Percentiles rank a stretch among this genome's conserved stretches.
These are phyloP conservation scores for Pholiota molesta DNA, from an alignment of 768 basidiomycete genomes.

Conservation along the genomic window DNA sequence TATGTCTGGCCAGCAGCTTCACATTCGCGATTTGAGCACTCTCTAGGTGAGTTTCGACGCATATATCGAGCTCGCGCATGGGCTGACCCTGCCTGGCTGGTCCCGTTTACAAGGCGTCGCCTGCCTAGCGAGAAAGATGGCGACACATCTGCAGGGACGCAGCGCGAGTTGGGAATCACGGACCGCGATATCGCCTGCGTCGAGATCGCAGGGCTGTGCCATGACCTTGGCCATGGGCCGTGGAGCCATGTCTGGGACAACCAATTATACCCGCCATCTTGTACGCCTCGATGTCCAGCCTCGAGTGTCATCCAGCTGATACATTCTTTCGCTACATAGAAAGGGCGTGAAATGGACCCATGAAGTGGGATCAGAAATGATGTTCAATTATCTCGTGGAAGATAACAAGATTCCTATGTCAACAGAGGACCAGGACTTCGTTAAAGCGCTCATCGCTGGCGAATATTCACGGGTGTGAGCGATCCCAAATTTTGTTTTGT, in stretches of 20 bases:
- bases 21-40: conserved; percentile 86
- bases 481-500: too few relatives aligned
- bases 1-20: conserved; percentile 79
- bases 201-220: conserved; percentile 79
- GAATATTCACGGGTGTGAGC: conserved; percentile 51
- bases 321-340: conserved; percentile 3
- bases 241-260: conserved; percentile 88
- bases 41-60: conserved; percentile 54
- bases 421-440: conserved; percentile 52
- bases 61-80: background rate
- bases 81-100: background rate
- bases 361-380: conserved; percentile 79
- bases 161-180: conserved; percentile 66
- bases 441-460: conserved; percentile 82
- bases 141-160: conserved; percentile 55
- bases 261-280: conserved; percentile 67
- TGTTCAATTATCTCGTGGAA: conserved; percentile 70
- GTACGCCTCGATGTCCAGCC: conserved; percentile 38
- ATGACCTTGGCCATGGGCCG: conserved; percentile 85
- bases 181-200: conserved; percentile 77
- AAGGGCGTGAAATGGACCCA: conserved; percentile 57
- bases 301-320: background rate
- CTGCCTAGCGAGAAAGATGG: conserved; percentile 69
- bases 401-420: conserved; percentile 56
- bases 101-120: conserved; percentile 59